Percentiles rank a stretch among this genome's conserved stretches.
phyloP scores from a whole-genome alignment of 306 rosid genomes.

The Vigna reflexopilosa region DNA sequence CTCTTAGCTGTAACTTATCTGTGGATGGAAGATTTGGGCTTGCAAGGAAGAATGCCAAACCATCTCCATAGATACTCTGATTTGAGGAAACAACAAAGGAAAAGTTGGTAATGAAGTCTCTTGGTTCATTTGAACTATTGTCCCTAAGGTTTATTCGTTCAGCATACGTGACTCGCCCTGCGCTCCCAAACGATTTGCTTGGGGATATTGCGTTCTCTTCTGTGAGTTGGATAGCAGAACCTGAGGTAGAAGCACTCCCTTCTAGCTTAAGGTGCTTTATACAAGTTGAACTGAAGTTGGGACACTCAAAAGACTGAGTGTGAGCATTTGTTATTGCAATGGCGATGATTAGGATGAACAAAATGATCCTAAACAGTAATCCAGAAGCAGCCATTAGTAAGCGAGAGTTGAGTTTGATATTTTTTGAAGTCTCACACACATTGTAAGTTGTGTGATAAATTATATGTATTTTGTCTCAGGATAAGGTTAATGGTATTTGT shows the following conservation, averaged over 20 bases:
- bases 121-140: slow-evolving; percentile 14
- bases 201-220: background rate
- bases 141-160: slow-evolving; percentile 45
- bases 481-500: background rate
- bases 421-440: slow-evolving; percentile 9
- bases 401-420: slow-evolving; percentile 11
- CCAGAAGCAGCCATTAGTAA: slow-evolving; percentile 28
- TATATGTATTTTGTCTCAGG: background rate
- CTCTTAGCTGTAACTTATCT: background rate
- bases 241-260: slow-evolving; percentile 20
- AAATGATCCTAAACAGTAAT: background rate
- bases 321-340: slow-evolving; percentile 21
- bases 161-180: slow-evolving; percentile 36
- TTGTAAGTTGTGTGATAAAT: background rate
- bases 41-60: slow-evolving; percentile 58
- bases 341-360: slow-evolving; percentile 23
- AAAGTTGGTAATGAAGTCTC: slow-evolving; percentile 51
- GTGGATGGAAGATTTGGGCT: slow-evolving; percentile 13
- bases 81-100: slow-evolving; percentile 51
- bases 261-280: background rate
- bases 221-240: slow-evolving; percentile 38
- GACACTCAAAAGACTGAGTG: slow-evolving; percentile 12
- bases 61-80: slow-evolving; percentile 34
- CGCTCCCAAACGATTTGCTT: background rate
- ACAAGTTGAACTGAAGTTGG: background rate